A percentile compares a stretch with the other conserved stretches of the same genome.
Evolutionary conservation across 2,329 filamentous ascomycete genomes (phyloP).

Genomic region (Exophiala phaeomuriformis): DNA sequence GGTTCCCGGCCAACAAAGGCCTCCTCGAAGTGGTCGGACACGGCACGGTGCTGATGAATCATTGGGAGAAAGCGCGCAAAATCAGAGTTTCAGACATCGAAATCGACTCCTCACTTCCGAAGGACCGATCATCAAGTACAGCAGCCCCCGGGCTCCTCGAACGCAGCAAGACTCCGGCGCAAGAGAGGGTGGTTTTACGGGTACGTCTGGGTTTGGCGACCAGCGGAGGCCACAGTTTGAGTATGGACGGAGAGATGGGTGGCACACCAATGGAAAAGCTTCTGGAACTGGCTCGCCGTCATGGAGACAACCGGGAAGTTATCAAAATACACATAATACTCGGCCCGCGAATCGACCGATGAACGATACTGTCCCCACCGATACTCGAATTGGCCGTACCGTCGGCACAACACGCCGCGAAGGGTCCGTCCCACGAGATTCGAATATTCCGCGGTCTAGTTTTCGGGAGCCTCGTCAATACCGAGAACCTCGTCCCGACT

Average conservation of each 20-base stretch:
- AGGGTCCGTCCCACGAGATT: background rate
- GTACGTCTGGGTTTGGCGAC: background rate
- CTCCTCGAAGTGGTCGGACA: background rate
- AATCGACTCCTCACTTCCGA: background rate
- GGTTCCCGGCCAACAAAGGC: background rate
- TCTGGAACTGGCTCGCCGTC: background rate
- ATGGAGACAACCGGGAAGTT: background rate
- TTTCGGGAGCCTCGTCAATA: background rate
- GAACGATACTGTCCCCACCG: background rate
- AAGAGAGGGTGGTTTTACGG: background rate
- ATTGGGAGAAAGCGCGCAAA: background rate
- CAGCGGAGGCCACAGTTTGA: background rate
- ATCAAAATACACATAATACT: background rate
- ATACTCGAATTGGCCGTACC: background rate
- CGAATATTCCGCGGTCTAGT: background rate
- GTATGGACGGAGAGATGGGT: background rate
- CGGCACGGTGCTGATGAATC: background rate
- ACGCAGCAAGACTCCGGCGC: background rate
- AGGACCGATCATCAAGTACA: background rate
- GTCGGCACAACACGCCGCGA: background rate
- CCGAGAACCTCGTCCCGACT: background rate
- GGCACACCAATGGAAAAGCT: background rate
- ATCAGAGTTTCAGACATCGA: background rate
- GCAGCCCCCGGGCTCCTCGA: background rate
- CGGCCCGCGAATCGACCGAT: background rate